Conservation (phyloP, 108 stramenopile species). For the Pseudonitzschia delicatissima region DNA sequence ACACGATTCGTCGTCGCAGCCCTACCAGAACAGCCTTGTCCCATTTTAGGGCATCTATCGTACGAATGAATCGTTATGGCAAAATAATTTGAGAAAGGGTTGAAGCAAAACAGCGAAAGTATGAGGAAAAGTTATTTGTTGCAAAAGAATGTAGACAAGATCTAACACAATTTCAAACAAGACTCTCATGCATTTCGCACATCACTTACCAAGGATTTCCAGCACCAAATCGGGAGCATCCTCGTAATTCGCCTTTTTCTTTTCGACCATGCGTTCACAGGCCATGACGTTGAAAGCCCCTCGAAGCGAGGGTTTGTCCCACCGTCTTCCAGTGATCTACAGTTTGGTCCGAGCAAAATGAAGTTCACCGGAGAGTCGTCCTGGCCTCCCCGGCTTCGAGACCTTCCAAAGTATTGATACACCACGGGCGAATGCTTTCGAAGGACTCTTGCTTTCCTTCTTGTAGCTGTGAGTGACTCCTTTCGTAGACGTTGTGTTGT, state of each 20-base stretch:
- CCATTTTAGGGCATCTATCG: constrained; percentile 44
- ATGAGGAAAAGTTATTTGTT: no score
- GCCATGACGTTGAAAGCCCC: constrained; percentile 62
- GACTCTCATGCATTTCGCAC: not conserved
- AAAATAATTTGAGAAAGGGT: no score
- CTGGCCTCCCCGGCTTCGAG: constrained; percentile 14
- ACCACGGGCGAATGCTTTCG: constrained; percentile 29
- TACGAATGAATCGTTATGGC: not conserved
- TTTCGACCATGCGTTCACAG: constrained; percentile 38
- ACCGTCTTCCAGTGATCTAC: constrained; percentile 60
- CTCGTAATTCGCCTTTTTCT: not conserved
- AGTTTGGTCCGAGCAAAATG: constrained; percentile 52
- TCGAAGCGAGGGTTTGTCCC: constrained; percentile 41
- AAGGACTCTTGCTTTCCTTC: not conserved
- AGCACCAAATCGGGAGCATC: constrained; percentile 31
- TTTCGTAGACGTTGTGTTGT: not conserved
- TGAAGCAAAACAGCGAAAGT: no score
- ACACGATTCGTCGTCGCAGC: constrained; percentile 43
- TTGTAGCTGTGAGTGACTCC: not conserved
- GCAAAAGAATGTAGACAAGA: not conserved
- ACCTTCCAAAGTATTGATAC: constrained; percentile 46
- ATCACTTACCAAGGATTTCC: constrained; percentile 17
- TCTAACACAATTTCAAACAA: not conserved
- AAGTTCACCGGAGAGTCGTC: constrained; percentile 32
- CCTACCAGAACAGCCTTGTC: constrained; percentile 48